These are phyloP conservation scores for Globisporangium yorkense DNA, from an alignment of 352 stramenopile species.

Conservation along the genomic window DNA sequence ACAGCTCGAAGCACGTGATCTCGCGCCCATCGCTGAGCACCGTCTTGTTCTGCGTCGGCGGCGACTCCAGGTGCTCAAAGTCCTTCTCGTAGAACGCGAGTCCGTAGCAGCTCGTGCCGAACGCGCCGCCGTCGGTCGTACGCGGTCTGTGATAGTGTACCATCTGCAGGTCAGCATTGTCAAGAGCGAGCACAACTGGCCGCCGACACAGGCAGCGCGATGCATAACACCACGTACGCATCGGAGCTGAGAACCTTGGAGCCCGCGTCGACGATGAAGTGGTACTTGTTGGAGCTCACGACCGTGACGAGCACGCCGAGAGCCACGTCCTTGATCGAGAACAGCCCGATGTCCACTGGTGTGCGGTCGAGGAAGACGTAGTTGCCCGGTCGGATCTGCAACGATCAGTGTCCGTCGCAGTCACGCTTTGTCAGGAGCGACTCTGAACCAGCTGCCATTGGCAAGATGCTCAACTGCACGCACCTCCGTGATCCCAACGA, in stretches of 20 bases:
- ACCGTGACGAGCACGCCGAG: constrained; percentile 56
- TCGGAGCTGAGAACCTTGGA: constrained; percentile 71
- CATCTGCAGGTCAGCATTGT: constrained; percentile 5
- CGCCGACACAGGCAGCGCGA: background rate
- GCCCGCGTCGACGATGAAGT: constrained; percentile 70
- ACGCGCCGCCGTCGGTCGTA: constrained; percentile 21
- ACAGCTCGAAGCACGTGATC: constrained; percentile 55
- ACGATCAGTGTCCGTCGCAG: background rate
- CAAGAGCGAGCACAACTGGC: background rate
- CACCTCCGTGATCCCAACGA: constrained; percentile 65
- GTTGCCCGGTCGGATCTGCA: constrained; percentile 60
- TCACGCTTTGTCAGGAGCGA: background rate
- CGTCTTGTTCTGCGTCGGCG: constrained; percentile 36
- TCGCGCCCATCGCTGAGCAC: constrained; percentile 27
- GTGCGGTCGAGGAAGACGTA: constrained; percentile 76
- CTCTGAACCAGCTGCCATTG: background rate
- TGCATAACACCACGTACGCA: constrained; percentile 18
- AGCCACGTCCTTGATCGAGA: constrained; percentile 50
- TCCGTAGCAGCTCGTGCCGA: constrained; percentile 50
- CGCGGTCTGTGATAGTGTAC: constrained; percentile 10
- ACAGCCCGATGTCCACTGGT: constrained; percentile 58
- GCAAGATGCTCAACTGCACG: background rate
- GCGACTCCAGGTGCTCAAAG: constrained; percentile 44
- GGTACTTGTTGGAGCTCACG: constrained; percentile 65
- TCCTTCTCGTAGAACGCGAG: constrained; percentile 68